Evolutionary conservation across 169 alveolate genomes (phyloP).

Genomic region (Cryptosporidium baileyi): DNA sequence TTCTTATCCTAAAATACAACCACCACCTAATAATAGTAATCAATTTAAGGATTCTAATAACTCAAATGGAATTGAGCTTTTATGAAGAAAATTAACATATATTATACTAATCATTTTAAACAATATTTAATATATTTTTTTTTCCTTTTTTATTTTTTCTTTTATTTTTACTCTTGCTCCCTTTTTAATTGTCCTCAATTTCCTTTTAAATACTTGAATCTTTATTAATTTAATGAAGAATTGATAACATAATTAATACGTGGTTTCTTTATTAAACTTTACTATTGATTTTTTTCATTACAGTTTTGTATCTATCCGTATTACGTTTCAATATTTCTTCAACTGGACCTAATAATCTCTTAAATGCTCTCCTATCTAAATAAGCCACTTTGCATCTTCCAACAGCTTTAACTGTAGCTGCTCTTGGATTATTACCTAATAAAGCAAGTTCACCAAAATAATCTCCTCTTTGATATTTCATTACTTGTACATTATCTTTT

Average conservation of each 20-base stretch:
- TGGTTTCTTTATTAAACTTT: background rate
- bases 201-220: too few relatives aligned
- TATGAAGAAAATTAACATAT: background rate
- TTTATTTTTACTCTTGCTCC: too few relatives aligned
- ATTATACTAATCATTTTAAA: background rate
- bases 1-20: conserved; percentile 43
- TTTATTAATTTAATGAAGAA: background rate
- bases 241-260: background rate
- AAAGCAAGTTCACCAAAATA: conserved; percentile 98
- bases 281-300: conserved; percentile 42
- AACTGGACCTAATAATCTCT: conserved; percentile 94
- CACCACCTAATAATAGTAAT: conserved; percentile 17
- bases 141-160: background rate
- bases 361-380: conserved; percentile 92
- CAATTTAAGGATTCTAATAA: background rate
- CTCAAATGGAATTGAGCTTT: conserved; percentile 42
- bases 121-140: background rate
- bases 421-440: conserved; percentile 91
- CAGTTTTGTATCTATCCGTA: conserved; percentile 88
- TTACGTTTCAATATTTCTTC: conserved; percentile 91
- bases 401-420: conserved; percentile 91
- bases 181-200: too few relatives aligned
- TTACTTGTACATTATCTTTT: conserved; percentile 87
- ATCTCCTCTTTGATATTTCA: conserved; percentile 89
- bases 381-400: conserved; percentile 83